phyloP scores from a whole-genome alignment of 306 rosid genomes.

The Corylus heterophylla region DNA sequence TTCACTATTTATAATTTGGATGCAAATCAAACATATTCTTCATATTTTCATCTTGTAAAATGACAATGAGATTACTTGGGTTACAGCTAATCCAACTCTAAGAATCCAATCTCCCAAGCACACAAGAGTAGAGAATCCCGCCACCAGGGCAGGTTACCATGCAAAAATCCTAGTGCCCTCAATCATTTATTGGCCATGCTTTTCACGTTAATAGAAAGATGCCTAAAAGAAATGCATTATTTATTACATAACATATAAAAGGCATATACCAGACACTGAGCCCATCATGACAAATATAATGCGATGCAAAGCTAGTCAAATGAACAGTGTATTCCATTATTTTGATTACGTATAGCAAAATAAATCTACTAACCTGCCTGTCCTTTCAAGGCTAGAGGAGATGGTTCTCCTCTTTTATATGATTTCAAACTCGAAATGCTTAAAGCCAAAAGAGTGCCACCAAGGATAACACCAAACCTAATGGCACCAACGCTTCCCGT shows the following conservation, averaged over 20 bases:
- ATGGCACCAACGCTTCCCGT: conserved; percentile 76
- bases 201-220: neutral
- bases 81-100: neutral
- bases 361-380: conserved; percentile 69
- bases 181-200: neutral
- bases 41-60: neutral
- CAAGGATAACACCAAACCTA: conserved; percentile 93
- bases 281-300: neutral
- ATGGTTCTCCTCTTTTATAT: conserved; percentile 56
- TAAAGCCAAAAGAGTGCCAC: conserved; percentile 67
- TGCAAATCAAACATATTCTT: neutral
- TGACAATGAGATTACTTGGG: neutral
- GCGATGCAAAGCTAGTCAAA: neutral
- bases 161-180: neutral
- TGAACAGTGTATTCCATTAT: neutral
- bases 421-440: conserved; percentile 74
- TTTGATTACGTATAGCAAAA: neutral
- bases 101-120: neutral
- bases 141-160: neutral
- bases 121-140: neutral
- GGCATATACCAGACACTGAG: neutral
- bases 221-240: neutral
- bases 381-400: conserved; percentile 69
- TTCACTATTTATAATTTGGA: neutral
- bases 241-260: neutral